Conservation (phyloP, 2,329 filamentous ascomycete species). For the Exophiala lecanii-corni region DNA sequence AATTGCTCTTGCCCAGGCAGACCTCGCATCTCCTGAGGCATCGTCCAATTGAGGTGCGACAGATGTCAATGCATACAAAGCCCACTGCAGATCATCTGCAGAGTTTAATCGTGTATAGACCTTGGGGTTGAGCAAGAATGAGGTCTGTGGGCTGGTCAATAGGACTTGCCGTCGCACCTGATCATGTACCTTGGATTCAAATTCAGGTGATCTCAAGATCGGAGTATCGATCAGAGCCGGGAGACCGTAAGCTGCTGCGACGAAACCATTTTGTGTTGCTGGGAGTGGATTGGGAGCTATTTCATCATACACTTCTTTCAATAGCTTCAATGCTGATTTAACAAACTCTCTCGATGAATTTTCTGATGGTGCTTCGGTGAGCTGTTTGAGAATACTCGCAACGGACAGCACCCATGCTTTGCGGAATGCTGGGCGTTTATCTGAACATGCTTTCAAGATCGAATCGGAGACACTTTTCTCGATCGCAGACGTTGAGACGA, state of each 20-base stretch:
- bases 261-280: constrained; percentile 75
- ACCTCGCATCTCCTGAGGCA: constrained; percentile 48
- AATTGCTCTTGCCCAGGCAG: constrained; percentile 77
- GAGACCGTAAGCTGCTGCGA: constrained; percentile 66
- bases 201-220: constrained; percentile 36
- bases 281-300: constrained; percentile 70
- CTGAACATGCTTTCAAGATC: constrained; percentile 73
- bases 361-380: constrained; percentile 38
- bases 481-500: constrained; percentile 59
- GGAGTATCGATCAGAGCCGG: constrained; percentile 30
- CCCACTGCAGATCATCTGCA: constrained; percentile 75
- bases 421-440: constrained; percentile 75
- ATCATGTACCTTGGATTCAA: constrained; percentile 12
- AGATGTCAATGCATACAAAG: constrained; percentile 63
- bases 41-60: constrained; percentile 54
- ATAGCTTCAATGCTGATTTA: constrained; percentile 47
- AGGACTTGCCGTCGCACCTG: constrained; percentile 35
- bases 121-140: constrained; percentile 77
- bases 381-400: constrained; percentile 18
- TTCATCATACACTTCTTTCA: constrained; percentile 67
- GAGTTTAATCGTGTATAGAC: constrained; percentile 74
- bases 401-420: constrained; percentile 68
- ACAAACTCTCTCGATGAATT: constrained; percentile 41
- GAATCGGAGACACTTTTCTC: constrained; percentile 65
- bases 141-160: constrained; percentile 71